These are phyloP conservation scores for Aspergillus uvarum DNA, from an alignment of 2,329 filamentous ascomycete genomes.

Conservation along the genomic window DNA sequence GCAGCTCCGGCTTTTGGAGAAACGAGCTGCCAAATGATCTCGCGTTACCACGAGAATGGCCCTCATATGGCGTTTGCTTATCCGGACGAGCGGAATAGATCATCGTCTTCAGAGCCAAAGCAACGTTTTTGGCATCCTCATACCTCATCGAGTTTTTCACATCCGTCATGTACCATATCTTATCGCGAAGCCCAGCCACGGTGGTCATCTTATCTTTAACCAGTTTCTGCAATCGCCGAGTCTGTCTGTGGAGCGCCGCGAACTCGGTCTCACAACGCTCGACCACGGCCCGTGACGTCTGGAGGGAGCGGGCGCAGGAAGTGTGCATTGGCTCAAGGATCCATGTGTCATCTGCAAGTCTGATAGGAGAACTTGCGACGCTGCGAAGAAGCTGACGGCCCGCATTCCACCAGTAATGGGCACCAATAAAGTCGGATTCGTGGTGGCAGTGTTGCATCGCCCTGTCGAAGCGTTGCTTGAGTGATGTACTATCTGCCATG, in stretches of 20 bases:
- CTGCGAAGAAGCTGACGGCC: conserved; percentile 67
- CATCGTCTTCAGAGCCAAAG: conserved; percentile 89
- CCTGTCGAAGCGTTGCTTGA: conserved; percentile 54
- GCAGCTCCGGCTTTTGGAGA: conserved; percentile 76
- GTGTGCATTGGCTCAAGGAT: conserved; percentile 69
- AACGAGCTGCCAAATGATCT: conserved; percentile 58
- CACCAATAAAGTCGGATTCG: conserved; percentile 77
- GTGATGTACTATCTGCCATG: conserved; percentile 20
- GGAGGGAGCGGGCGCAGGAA: conserved; percentile 47
- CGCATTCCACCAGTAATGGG: conserved; percentile 82
- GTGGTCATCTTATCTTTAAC: conserved; percentile 74
- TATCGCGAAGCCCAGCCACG: conserved; percentile 76
- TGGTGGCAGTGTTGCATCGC: conserved; percentile 75
- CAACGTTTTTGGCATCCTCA: conserved; percentile 81
- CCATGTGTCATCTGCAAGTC: conserved; percentile 64
- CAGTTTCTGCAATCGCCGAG: conserved; percentile 71
- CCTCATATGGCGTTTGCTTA: conserved; percentile 30
- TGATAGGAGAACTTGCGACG: conserved; percentile 55
- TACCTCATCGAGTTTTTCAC: conserved; percentile 88
- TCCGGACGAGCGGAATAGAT: conserved; percentile 51
- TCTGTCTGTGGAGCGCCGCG: conserved; percentile 77
- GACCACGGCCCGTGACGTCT: conserved; percentile 34
- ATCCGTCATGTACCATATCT: conserved; percentile 98
- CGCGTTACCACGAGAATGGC: conserved; percentile 41
- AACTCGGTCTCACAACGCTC: conserved; percentile 49